These are phyloP conservation scores for Ceratorhiza oryzae-sativae DNA, from an alignment of 1,284 basidiomycete genomes.

Conservation along the genomic window DNA sequence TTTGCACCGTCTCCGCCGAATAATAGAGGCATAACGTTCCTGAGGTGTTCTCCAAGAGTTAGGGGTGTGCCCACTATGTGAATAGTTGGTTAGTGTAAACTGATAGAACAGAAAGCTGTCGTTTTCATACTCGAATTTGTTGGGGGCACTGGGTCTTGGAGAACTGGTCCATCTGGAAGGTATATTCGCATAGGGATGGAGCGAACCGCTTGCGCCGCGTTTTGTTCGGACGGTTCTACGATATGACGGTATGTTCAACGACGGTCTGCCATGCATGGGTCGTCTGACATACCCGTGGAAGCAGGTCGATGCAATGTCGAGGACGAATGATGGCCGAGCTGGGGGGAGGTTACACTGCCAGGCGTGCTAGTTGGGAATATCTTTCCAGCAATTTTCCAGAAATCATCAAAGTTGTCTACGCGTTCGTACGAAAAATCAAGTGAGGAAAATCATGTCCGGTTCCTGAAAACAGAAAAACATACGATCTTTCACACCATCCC, in stretches of 20 bases:
- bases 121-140: slow-evolving; percentile 46
- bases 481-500: slow-evolving; percentile 94
- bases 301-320: slow-evolving; percentile 21
- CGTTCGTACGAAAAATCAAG: not conserved
- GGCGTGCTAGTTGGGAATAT: slow-evolving; percentile 73
- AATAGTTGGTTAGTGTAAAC: not conserved
- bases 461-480: slow-evolving; percentile 51
- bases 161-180: slow-evolving; percentile 84
- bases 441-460: too few relatives aligned
- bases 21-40: slow-evolving; percentile 54
- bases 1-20: slow-evolving; percentile 50
- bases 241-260: not conserved
- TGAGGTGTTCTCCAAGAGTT: slow-evolving; percentile 53
- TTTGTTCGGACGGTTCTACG: slow-evolving; percentile 47
- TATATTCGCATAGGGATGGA: slow-evolving; percentile 90
- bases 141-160: slow-evolving; percentile 89
- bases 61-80: slow-evolving; percentile 43
- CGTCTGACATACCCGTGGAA: slow-evolving; percentile 10
- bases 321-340: slow-evolving; percentile 18
- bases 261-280: too few relatives aligned
- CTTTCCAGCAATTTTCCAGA: slow-evolving; percentile 89
- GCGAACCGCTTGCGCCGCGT: slow-evolving; percentile 82
- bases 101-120: not conserved
- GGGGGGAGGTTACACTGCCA: slow-evolving; percentile 44
- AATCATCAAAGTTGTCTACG: slow-evolving; percentile 92